Evolutionary conservation across 257 asterid genomes (phyloP), one percentile per base, ranked within the genome.

Genomic region (Solanum tarapatanum): DNA sequence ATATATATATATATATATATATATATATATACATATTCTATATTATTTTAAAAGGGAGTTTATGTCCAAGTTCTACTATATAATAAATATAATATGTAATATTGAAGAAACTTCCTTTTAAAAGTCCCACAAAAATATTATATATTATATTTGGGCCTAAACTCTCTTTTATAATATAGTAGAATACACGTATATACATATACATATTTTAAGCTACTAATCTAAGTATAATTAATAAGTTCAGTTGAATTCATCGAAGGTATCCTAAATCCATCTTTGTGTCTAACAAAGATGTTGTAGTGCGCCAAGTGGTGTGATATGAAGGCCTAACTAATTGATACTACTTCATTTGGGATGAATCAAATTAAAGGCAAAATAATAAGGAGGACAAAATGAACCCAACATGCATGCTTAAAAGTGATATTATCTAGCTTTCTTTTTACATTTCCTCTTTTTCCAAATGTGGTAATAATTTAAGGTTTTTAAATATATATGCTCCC

Each of bases 401-500:
- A 84, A 84, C 76, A 84, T 64, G 84, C 84, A 79, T 16, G 17
- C 23, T 32, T 69, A 41, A 43, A 85, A 85, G 83, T 62, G 79
- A 17, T 36, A n/a, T 24, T 68, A 85, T 14, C n/a, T 10, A 12
- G 79, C 62, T 66, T 85, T 85, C 70, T 85, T 33, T 68, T 26
- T 85, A 66, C 62, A 68, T 70, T 66, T 85, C 39, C 19, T 5
- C 62, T 41, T 85, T 60, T 90, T 89, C 94, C 90, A 26, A 88
- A 88, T 88, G 82, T 90, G 89, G 94, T 75, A 91, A 79, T 68
- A 11, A 68, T 35, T 90, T 90, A 88, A 90, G 93, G 91, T 88
- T 86, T 79, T 39, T 39, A 75, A 82, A 87, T 85, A 86, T 41
- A 41, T 4, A 30, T 30, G n/a, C n/a, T 73, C 87, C 73, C 62